These are phyloP conservation scores for Hibiscus tridactylites DNA, from an alignment of 345 rosid genomes.

Conservation along the genomic window DNA sequence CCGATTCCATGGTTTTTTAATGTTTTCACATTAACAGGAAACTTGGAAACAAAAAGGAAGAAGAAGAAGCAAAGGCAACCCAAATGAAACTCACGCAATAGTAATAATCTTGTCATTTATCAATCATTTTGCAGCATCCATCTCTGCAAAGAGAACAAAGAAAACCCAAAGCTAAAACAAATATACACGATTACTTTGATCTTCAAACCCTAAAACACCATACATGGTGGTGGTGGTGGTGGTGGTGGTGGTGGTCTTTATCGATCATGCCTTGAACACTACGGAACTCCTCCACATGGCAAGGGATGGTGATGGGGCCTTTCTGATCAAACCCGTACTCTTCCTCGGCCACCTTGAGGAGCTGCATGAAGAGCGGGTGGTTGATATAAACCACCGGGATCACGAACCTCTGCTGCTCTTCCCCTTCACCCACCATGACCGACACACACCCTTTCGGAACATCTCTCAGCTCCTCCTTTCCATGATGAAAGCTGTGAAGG, in stretches of 20 bases:
- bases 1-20: neutral
- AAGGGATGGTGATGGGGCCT: constrained; percentile 81
- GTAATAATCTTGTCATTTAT: neutral
- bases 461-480: constrained; percentile 23
- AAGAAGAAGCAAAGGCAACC: neutral
- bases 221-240: constrained; percentile 32
- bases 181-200: neutral
- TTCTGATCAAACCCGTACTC: constrained; percentile 70
- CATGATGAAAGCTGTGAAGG: constrained; percentile 35
- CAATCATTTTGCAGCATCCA: neutral
- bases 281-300: constrained; percentile 69
- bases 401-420: constrained; percentile 59
- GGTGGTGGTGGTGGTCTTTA: constrained; percentile 39
- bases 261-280: constrained; percentile 61
- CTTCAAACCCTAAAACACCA: constrained; percentile 49
- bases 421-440: constrained; percentile 68
- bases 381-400: constrained; percentile 69
- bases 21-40: neutral
- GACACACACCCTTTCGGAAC: constrained; percentile 75
- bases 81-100: neutral
- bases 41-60: neutral
- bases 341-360: constrained; percentile 70
- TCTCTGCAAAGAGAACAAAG: neutral
- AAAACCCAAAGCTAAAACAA: neutral
- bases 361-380: constrained; percentile 61